Percentiles rank a stretch among this genome's conserved stretches.
phyloP scores from a whole-genome alignment of 768 basidiomycete genomes.

The Podaxis sp. region DNA sequence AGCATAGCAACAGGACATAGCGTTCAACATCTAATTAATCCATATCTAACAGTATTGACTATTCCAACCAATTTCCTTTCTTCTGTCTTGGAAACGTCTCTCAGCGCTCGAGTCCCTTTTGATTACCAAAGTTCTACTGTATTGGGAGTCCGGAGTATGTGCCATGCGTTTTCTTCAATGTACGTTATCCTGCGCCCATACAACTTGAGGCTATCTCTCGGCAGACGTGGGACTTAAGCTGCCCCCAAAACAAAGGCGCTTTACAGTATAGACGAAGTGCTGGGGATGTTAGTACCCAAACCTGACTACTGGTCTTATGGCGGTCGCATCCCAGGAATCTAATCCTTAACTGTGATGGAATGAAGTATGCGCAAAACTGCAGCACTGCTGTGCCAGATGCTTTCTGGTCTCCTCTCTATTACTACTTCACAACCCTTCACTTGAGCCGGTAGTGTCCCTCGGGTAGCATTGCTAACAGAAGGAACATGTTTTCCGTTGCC shows the following conservation, averaged over 20 bases:
- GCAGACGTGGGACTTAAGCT: background rate
- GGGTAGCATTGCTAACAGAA: background rate
- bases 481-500: background rate
- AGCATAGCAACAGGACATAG: background rate
- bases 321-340: background rate
- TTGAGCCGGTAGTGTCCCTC: background rate
- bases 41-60: background rate
- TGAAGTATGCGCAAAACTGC: background rate
- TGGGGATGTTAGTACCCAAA: background rate
- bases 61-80: background rate
- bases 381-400: background rate
- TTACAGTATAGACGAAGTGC: background rate
- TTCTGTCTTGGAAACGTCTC: background rate
- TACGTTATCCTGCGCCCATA: background rate
- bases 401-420: background rate
- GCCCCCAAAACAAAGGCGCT: background rate
- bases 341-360: no score
- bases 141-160: background rate
- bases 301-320: background rate
- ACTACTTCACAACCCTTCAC: background rate
- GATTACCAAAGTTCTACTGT: background rate
- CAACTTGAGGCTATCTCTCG: no score
- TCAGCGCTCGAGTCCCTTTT: background rate
- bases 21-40: background rate
- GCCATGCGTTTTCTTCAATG: background rate